Conservation (phyloP, 768 basidiomycete species). For the Rhizopogon vesiculosus region DNA sequence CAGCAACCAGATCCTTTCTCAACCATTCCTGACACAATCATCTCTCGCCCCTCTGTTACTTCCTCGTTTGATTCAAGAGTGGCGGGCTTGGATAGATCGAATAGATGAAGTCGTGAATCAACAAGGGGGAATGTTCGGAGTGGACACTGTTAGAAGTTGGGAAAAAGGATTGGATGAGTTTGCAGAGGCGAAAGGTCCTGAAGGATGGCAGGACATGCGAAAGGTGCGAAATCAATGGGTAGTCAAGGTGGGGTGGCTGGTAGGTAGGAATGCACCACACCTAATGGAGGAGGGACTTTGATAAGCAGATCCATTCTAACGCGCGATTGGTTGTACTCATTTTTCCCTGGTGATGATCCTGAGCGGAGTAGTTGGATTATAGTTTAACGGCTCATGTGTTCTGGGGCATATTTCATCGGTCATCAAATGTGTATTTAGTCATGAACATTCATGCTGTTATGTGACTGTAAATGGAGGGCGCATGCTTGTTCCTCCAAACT, state of each 20-base stretch:
- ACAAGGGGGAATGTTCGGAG: constrained; percentile 76
- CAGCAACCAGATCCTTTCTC: constrained; percentile 61
- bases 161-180: constrained; percentile 64
- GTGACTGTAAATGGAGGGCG: not conserved
- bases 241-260: constrained; percentile 72
- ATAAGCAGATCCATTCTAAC: not conserved
- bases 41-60: constrained; percentile 54
- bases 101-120: constrained; percentile 68
- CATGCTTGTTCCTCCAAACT: not conserved
- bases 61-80: constrained; percentile 66
- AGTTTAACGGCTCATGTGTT: not conserved
- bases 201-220: constrained; percentile 38
- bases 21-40: constrained; percentile 62
- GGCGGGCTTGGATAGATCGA: constrained; percentile 71
- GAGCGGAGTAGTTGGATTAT: constrained; percentile 4
- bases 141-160: constrained; percentile 66
- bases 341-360: constrained; percentile 1
- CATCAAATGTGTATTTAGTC: not conserved
- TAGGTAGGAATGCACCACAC: constrained; percentile 38
- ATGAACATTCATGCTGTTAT: not conserved
- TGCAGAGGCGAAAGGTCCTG: constrained; percentile 44
- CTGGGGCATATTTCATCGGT: not conserved
- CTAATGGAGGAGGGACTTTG: constrained; percentile 26
- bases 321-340: not conserved
- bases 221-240: constrained; percentile 65